phyloP scores from a whole-genome alignment of 192 early-diverging fungal species.

The Coemansia sp. region DNA sequence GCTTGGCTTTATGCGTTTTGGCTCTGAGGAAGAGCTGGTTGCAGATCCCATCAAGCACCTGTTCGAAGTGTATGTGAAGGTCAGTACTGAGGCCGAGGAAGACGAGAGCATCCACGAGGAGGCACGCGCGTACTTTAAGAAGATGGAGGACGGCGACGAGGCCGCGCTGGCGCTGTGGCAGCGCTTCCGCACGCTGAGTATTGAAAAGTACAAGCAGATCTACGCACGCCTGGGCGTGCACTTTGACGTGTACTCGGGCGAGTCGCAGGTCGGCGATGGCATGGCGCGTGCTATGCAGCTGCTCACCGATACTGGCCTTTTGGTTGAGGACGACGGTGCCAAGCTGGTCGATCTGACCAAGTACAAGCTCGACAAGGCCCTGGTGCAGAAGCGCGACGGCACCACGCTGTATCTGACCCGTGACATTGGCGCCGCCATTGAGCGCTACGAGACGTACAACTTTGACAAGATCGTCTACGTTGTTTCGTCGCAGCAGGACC shows the following conservation, averaged over 20 bases:
- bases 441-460: constrained; percentile 80
- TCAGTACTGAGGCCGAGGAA: constrained; percentile 24
- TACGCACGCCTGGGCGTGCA: constrained; percentile 85
- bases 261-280: constrained; percentile 80
- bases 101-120: constrained; percentile 56
- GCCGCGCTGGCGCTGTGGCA: constrained; percentile 77
- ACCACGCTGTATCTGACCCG: constrained; percentile 91
- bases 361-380: constrained; percentile 76
- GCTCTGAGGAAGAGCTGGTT: constrained; percentile 71
- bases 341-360: constrained; percentile 78
- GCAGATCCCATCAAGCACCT: constrained; percentile 86
- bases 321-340: constrained; percentile 76
- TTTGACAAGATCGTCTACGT: constrained; percentile 95
- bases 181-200: constrained; percentile 83
- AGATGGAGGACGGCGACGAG: constrained; percentile 92
- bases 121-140: constrained; percentile 87
- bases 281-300: constrained; percentile 66
- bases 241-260: constrained; percentile 96
- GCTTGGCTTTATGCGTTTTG: constrained; percentile 79
- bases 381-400: constrained; percentile 88
- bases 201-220: constrained; percentile 86
- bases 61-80: constrained; percentile 87
- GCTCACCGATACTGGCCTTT: constrained; percentile 66
- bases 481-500: constrained; percentile 83
- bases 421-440: constrained; percentile 92